Evolutionary conservation across 768 basidiomycete species (phyloP).

Genomic region (Sporobolomyces pararoseus): DNA sequence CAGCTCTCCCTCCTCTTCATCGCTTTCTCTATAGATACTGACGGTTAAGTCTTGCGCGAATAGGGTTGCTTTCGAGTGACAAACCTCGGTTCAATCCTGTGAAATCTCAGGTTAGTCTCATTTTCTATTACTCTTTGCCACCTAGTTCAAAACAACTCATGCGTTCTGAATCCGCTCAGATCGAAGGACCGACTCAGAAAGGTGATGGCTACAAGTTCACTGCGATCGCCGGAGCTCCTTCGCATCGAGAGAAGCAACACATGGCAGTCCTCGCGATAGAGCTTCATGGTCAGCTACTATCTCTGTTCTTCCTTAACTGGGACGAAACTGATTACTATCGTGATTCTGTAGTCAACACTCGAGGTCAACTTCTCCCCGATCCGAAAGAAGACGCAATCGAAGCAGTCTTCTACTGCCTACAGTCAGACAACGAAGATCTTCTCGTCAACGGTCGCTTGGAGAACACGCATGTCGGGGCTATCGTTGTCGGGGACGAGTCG

Average conservation of each 20-base stretch:
- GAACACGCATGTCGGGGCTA: slow-evolving; percentile 54
- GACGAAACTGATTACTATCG: too few relatives aligned
- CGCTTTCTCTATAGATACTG: neutral
- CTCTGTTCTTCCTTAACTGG: neutral
- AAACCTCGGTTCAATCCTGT: slow-evolving; percentile 25
- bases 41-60: too few relatives aligned
- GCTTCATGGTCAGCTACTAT: slow-evolving; percentile 64
- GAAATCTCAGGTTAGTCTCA: slow-evolving; percentile 45
- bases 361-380: slow-evolving; percentile 60
- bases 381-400: slow-evolving; percentile 64
- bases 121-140: slow-evolving; percentile 3
- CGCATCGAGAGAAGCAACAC: slow-evolving; percentile 59
- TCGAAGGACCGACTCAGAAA: slow-evolving; percentile 75
- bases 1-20: neutral
- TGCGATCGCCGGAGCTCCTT: slow-evolving; percentile 49
- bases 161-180: slow-evolving; percentile 54
- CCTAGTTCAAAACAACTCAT: neutral
- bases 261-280: slow-evolving; percentile 82
- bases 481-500: slow-evolving; percentile 54
- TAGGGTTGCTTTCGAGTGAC: neutral
- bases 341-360: slow-evolving; percentile 48
- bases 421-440: slow-evolving; percentile 55
- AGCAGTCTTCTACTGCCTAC: slow-evolving; percentile 71
- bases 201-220: slow-evolving; percentile 65
- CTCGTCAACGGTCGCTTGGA: slow-evolving; percentile 47